Evolutionary conservation across 306 rosid species (phyloP).

Genomic region (Coriaria nepalensis): DNA sequence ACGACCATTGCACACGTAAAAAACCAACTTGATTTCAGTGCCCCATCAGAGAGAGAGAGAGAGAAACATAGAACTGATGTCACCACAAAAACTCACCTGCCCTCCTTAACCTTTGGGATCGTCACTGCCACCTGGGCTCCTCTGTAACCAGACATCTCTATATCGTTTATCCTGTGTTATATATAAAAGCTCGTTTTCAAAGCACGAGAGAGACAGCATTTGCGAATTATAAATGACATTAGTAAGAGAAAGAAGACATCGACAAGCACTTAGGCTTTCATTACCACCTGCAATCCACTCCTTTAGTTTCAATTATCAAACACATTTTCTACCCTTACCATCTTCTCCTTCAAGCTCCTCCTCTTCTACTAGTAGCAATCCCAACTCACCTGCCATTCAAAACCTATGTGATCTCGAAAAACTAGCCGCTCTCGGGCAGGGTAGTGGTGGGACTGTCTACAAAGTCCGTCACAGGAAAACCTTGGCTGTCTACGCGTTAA

Average conservation of each 20-base stretch:
- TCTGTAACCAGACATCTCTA: too few species aligned
- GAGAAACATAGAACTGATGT: too few species aligned
- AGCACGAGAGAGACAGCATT: neutral
- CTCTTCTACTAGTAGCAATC: neutral
- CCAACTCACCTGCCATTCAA: constrained; percentile 14
- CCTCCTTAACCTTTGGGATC: constrained; percentile 34
- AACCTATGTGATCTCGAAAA: constrained; percentile 43
- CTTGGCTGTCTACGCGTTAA: constrained; percentile 38
- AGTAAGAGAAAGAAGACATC: constrained; percentile 52
- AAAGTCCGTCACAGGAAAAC: constrained; percentile 39
- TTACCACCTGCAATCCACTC: constrained; percentile 29
- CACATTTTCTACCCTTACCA: constrained; percentile 7
- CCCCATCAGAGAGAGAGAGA: too few species aligned
- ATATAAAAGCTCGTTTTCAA: too few species aligned
- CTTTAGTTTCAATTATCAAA: constrained; percentile 8
- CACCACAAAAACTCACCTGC: neutral
- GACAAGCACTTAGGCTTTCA: constrained; percentile 41
- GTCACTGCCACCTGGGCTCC: constrained; percentile 18
- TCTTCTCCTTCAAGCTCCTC: constrained; percentile 4
- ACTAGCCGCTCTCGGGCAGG: constrained; percentile 40
- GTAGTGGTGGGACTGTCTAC: constrained; percentile 45
- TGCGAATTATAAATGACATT: constrained; percentile 29
- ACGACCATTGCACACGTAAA: too few species aligned
- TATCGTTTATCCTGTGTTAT: too few species aligned
- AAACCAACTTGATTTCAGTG: too few species aligned